Base-by-base conservation (phyloP, 2,329 filamentous ascomycete genomes). In the Ramularia endophylla region DNA sequence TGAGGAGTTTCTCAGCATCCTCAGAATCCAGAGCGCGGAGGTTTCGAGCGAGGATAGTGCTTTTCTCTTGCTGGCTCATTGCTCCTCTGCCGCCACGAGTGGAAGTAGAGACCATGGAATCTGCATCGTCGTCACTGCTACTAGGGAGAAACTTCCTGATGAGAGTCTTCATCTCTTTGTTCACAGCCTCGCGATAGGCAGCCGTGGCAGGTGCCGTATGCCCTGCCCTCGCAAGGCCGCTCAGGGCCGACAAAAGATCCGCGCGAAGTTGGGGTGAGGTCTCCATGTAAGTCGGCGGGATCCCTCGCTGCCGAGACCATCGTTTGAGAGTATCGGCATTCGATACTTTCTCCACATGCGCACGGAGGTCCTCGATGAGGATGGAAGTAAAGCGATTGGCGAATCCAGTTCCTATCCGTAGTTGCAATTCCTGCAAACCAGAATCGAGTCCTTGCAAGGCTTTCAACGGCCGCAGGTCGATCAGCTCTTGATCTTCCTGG, bases 61-160 rank as follows among this genome's bases (percentile, higher is more conserved):
- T 95, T 59, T 92, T 95, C 52, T 97, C 89, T 57, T 94, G 86
- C 53, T 87, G 85, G 13, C 79, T 85, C 30, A 82, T 68, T 48
- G 81, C 77, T 44, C 77, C 77, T 11, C 22, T 25, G 19, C 81
- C 82, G 30, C 79, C 78, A 47, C 79, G 70, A 1, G 90, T 95
- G 3, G 89, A 94, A 1, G 81, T 89, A 89, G 62, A 65, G 65
- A 90, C 81, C 69, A 90, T 83, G 0, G 88, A 94, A 60, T 92
- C 87, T 47, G 83, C 86, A 59, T 98, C 92, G 52, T 97, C 90
- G 46, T 98, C 92, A 54, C 80, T 92, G 8, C 90, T 94, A 58
- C 88, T 95, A 1, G 92, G 92, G 28, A 98, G 72, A 17, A 90
- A 85, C 43, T 81, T 79, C 40, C 88, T 78, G 36, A 98, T 90